Evolutionary conservation across 2,329 filamentous ascomycete genomes (phyloP).

Genomic region (Pseudogymnoascus pannorum): DNA sequence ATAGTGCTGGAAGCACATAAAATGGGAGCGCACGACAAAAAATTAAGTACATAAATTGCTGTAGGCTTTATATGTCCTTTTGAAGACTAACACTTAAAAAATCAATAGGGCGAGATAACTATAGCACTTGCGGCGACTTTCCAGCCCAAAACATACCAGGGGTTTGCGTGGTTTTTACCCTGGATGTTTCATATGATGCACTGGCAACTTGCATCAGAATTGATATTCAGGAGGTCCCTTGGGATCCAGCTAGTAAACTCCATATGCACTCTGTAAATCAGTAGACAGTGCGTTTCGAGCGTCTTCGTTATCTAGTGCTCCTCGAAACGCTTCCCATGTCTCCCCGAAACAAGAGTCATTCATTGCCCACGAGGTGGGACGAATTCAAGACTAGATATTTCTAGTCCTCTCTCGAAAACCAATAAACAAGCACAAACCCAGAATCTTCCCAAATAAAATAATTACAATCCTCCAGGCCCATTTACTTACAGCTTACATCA

Average conservation of each 20-base stretch:
- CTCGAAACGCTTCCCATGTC: background rate
- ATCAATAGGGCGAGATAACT: background rate
- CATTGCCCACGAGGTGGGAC: background rate
- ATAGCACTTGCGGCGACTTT: background rate
- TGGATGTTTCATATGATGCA: background rate
- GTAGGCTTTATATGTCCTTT: background rate
- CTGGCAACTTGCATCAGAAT: background rate
- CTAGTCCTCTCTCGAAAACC: background rate
- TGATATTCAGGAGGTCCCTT: conserved; percentile 6
- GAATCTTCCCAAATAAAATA: background rate
- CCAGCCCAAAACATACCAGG: background rate
- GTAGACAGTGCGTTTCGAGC: background rate
- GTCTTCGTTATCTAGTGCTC: background rate
- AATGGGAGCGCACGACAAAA: background rate
- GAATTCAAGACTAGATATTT: background rate
- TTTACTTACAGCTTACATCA: background rate
- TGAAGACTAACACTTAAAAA: background rate
- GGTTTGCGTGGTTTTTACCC: background rate
- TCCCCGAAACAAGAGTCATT: background rate
- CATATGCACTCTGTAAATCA: background rate
- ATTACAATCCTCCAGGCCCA: background rate
- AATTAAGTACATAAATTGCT: background rate
- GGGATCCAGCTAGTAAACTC: background rate
- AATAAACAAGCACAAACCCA: background rate
- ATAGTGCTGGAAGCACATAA: background rate